Percentiles rank a stretch among this genome's conserved stretches.
phyloP scores from a whole-genome alignment of 805 yeast genomes.

The Vanderwaltozyma yarrowii region DNA sequence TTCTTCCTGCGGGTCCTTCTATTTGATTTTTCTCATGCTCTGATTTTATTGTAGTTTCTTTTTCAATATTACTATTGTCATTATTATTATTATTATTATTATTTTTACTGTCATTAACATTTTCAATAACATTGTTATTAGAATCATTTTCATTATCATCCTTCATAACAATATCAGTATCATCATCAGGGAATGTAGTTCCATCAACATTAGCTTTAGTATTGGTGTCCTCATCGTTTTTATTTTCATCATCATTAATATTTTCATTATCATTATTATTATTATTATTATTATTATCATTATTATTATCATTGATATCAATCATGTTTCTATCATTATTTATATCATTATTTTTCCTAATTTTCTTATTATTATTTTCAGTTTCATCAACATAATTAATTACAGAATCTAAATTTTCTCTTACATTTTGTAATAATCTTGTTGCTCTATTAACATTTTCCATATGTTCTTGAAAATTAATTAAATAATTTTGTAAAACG shows the following conservation, averaged over 20 bases:
- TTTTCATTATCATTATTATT: neutral
- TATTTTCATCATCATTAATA: neutral
- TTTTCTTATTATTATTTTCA: neutral
- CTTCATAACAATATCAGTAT: too few species aligned
- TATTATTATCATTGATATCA: neutral
- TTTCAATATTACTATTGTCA: neutral
- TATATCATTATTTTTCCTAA: neutral
- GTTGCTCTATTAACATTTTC: slow-evolving; percentile 47
- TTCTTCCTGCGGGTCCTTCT: slow-evolving; percentile 31
- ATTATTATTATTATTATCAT: neutral
- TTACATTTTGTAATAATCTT: slow-evolving; percentile 33
- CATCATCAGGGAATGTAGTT: too few species aligned
- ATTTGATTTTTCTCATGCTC: slow-evolving; percentile 12
- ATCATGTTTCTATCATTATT: neutral
- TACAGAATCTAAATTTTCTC: slow-evolving; percentile 34
- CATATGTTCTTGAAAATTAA: slow-evolving; percentile 40
- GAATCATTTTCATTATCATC: neutral
- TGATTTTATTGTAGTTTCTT: neutral
- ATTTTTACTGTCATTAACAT: neutral
- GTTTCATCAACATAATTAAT: neutral
- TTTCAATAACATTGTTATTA: neutral
- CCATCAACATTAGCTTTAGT: too few species aligned
- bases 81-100: neutral
- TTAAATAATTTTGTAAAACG: slow-evolving; percentile 33
- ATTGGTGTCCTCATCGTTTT: too few species aligned